Conservation (phyloP, 768 basidiomycete species). For the Lentinula sp. region DNA sequence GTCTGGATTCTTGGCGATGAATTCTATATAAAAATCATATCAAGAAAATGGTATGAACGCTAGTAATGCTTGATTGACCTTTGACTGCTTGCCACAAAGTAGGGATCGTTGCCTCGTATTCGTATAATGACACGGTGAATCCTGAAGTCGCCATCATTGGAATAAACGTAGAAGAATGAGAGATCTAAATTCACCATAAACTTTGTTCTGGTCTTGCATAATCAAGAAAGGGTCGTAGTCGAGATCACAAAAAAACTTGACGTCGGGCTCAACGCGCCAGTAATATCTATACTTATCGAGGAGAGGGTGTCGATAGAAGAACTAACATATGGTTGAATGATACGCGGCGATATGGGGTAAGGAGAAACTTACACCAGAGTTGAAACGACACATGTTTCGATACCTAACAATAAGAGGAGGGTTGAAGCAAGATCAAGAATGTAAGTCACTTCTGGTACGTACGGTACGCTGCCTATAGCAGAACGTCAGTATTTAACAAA, state of each 20-base stretch:
- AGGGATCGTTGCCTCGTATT: slow-evolving; percentile 81
- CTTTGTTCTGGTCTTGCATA: slow-evolving; percentile 82
- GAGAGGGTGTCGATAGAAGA: slow-evolving; percentile 83
- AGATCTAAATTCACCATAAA: slow-evolving; percentile 54
- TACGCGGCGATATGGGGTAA: background rate
- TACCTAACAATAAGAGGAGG: slow-evolving; percentile 35
- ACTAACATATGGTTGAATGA: slow-evolving; percentile 31
- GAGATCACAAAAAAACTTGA: slow-evolving; percentile 84
- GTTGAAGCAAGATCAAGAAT: background rate
- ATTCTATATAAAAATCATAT: slow-evolving; percentile 44
- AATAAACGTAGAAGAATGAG: background rate
- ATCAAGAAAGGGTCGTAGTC: slow-evolving; percentile 83
- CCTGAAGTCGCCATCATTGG: slow-evolving; percentile 32
- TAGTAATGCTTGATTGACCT: slow-evolving; percentile 29
- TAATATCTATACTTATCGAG: slow-evolving; percentile 81
- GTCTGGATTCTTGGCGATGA: slow-evolving; percentile 57
- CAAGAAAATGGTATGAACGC: background rate
- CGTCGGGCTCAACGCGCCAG: slow-evolving; percentile 70
- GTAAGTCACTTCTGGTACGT: slow-evolving; percentile 20
- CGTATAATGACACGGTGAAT: slow-evolving; percentile 79
- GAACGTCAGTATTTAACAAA: background rate
- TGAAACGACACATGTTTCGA: slow-evolving; percentile 96
- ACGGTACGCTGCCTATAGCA: slow-evolving; percentile 71
- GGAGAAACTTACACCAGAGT: slow-evolving; percentile 67
- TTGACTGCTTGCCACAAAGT: slow-evolving; percentile 79